Evolutionary conservation across 768 basidiomycete genomes (phyloP).

Genomic region (Clitopilus passeckerianus): DNA sequence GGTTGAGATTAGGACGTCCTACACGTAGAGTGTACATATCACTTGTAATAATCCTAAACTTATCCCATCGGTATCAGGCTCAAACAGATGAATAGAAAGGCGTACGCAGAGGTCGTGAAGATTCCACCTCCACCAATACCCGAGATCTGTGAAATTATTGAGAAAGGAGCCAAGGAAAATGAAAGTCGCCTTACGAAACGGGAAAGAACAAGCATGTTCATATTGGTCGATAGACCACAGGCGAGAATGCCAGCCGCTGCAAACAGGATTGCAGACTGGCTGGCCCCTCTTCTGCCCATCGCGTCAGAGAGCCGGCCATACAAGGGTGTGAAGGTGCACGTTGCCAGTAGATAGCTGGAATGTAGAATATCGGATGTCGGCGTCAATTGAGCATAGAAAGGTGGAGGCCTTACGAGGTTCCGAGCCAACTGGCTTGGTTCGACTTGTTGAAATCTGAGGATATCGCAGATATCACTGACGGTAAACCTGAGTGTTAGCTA

Average conservation of each 20-base stretch:
- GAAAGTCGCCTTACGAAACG: slow-evolving; percentile 52
- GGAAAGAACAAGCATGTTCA: slow-evolving; percentile 68
- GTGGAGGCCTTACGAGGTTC: slow-evolving; percentile 54
- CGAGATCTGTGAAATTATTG: slow-evolving; percentile 37
- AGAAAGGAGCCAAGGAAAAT: background rate
- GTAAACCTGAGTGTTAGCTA: background rate
- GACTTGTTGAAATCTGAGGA: slow-evolving; percentile 76
- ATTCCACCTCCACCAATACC: slow-evolving; percentile 78
- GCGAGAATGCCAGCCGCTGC: slow-evolving; percentile 57
- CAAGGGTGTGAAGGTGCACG: slow-evolving; percentile 75
- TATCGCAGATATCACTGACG: slow-evolving; percentile 65
- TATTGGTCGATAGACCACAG: slow-evolving; percentile 62
- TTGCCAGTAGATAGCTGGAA: slow-evolving; percentile 66
- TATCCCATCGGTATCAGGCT: too few species aligned
- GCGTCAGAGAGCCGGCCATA: slow-evolving; percentile 78
- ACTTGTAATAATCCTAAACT: slow-evolving; percentile 60
- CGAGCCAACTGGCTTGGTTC: slow-evolving; percentile 80
- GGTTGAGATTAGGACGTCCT: slow-evolving; percentile 10
- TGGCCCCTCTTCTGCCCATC: slow-evolving; percentile 64
- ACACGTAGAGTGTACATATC: slow-evolving; percentile 78
- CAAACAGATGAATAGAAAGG: background rate
- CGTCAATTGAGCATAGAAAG: background rate
- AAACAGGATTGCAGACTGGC: slow-evolving; percentile 57
- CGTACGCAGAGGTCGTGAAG: slow-evolving; percentile 63
- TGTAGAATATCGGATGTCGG: background rate